Evolutionary conservation across 805 yeast species (phyloP), one percentile per base, ranked within the genome.

Genomic region (Sugiyamaella qingdaonensis): DNA sequence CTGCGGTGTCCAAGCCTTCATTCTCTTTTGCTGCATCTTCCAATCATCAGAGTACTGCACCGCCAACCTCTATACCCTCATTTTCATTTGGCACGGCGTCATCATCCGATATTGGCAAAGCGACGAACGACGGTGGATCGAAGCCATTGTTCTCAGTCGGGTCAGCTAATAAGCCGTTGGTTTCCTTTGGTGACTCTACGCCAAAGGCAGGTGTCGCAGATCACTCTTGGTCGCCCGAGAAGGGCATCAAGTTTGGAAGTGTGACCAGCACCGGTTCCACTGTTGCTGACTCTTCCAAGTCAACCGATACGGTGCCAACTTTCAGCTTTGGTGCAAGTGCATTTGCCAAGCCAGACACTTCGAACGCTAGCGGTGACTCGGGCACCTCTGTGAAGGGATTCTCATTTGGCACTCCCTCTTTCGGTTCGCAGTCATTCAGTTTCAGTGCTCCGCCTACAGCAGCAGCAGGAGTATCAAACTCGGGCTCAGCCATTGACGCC

Each of bases 141-240:
- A 58, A 55, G 35, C 59, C 64, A 5, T 48, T 46, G 14, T 62
- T 63, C 55, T 39, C 54, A 10, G 56, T 59, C 42, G 56, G 57
- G 24, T n/a, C 52, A 27, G 24, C 50, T 32, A 45, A 45, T 51
- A 39, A 39, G 43, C 43, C 43, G 13, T 4, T 11, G 21, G 68
- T 68, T 56, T 44, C 60, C 14, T 69, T 67, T 54, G 64, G 63
- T n/a, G 42, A 51, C 5, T 5, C 47, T 31, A n/a, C 13, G 29
- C 24, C 18, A 11, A 42, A 18, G 35, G 5, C 41, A 10, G 41
- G 48, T 32, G 24, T 19, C 11, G 41, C 46, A 27, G 51, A 57
- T 34, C 60, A 61, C 54, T 58, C 64, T 1, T 67, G 70, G 70
- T 51, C 67, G 3, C 70, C 70, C 3, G 65, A 59, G 10, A 64